phyloP scores from a whole-genome alignment of 208 protist genomes.

The Strigomonas culicis region DNA sequence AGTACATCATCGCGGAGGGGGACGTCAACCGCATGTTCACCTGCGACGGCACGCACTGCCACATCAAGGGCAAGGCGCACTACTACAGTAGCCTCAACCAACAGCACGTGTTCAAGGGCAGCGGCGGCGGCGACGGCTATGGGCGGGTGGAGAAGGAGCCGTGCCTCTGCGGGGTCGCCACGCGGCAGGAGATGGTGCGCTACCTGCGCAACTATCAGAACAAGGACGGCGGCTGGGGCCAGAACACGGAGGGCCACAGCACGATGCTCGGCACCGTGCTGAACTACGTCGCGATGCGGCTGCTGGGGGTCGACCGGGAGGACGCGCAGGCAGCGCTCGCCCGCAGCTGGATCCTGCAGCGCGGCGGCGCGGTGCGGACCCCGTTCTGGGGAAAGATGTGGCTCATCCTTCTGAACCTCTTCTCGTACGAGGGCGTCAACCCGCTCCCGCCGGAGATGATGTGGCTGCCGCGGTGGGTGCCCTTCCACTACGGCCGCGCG shows the following conservation, averaged over 20 bases:
- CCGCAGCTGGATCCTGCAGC: conserved; percentile 71
- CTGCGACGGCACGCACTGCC: conserved; percentile 33
- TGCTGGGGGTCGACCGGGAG: conserved; percentile 87
- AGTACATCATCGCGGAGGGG: conserved; percentile 83
- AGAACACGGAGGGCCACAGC: conserved; percentile 95
- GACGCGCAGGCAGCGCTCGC: conserved; percentile 57
- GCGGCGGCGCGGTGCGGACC: conserved; percentile 85
- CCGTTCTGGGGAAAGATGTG: conserved; percentile 98
- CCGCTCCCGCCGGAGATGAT: conserved; percentile 93
- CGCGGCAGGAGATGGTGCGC: conserved; percentile 86
- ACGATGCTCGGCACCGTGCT: conserved; percentile 96
- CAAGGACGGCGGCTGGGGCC: conserved; percentile 94
- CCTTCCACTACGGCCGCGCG: conserved; percentile 82
- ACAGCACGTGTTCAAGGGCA: conserved; percentile 13
- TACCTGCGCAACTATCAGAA: conserved; percentile 95
- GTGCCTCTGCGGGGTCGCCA: conserved; percentile 49
- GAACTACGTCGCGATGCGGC: conserved; percentile 93
- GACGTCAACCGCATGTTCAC: conserved; percentile 70
- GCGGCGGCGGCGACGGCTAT: conserved; percentile 12
- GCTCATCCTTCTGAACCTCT: conserved; percentile 90
- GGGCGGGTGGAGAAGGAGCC: conserved; percentile 25
- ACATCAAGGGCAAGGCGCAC: conserved; percentile 18
- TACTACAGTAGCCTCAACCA: conserved; percentile 10
- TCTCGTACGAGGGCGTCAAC: conserved; percentile 93
- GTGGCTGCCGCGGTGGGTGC: conserved; percentile 90